A percentile compares a stretch with the other conserved stretches of the same genome.
Evolutionary conservation across 2,329 filamentous ascomycete genomes (phyloP).

Genomic region (Colletotrichum truncatum): DNA sequence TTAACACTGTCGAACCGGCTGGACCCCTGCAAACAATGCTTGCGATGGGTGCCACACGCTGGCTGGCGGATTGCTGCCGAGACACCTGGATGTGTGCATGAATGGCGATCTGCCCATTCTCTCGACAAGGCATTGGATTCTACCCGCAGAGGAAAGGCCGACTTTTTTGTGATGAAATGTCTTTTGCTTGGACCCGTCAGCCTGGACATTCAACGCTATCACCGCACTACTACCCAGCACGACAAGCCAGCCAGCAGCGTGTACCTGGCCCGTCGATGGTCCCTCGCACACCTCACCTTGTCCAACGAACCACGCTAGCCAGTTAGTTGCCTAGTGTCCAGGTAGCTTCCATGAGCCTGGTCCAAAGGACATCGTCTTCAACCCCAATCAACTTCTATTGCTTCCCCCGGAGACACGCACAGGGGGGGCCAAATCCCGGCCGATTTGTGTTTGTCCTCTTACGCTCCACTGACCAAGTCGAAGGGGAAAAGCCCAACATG

Average conservation of each 20-base stretch:
- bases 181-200: slow-evolving; percentile 13
- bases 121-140: background rate
- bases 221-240: background rate
- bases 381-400: slow-evolving; percentile 1
- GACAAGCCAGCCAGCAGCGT: background rate
- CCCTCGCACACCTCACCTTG: slow-evolving; percentile 1
- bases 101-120: slow-evolving; percentile 12
- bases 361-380: slow-evolving; percentile 25
- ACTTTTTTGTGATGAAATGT: slow-evolving; percentile 19
- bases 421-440: slow-evolving; percentile 25
- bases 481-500: slow-evolving; percentile 11
- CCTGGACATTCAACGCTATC: slow-evolving; percentile 3
- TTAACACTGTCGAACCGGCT: background rate
- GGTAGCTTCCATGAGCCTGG: slow-evolving; percentile 29
- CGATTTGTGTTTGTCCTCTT: slow-evolving; percentile 16
- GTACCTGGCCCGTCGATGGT: background rate
- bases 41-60: background rate
- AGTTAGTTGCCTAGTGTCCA: slow-evolving; percentile 15
- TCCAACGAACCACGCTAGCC: slow-evolving; percentile 23
- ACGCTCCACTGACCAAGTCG: slow-evolving; percentile 21
- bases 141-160: slow-evolving; percentile 14
- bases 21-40: background rate
- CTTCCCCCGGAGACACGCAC: slow-evolving; percentile 18
- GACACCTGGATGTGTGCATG: slow-evolving; percentile 3
- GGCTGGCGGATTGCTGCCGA: background rate